phyloP scores from a whole-genome alignment of 1,284 basidiomycete species.

The Cutaneotrichosporon dermatis region DNA sequence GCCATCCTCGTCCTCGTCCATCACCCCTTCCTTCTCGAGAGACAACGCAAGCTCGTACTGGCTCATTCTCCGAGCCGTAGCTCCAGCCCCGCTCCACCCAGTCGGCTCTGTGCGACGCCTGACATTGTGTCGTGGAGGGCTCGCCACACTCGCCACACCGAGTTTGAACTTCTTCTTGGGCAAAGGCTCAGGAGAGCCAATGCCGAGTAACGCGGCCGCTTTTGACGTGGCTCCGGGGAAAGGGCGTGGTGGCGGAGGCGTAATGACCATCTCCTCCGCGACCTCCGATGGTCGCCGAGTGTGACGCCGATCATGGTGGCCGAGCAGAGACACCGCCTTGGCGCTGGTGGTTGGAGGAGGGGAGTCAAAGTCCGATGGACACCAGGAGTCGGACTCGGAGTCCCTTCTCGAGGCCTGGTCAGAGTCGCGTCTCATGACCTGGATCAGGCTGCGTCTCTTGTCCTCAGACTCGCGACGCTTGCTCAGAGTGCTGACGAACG shows the following conservation, averaged over 20 bases:
- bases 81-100: conserved; percentile 1
- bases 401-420: background rate
- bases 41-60: background rate
- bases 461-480: too few relatives aligned
- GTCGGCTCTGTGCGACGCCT: conserved; percentile 1
- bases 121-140: background rate
- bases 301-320: conserved; percentile 1
- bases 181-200: background rate
- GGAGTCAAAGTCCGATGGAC: background rate
- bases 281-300: background rate
- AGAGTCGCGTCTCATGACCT: too few relatives aligned
- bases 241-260: background rate
- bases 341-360: conserved; percentile 5
- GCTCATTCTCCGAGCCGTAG: background rate
- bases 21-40: background rate
- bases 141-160: background rate
- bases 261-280: background rate
- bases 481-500: too few relatives aligned
- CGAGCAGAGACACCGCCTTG: conserved; percentile 2
- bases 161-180: too few relatives aligned
- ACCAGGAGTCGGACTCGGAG: background rate
- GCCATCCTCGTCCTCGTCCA: background rate
- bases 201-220: background rate
- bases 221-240: background rate
- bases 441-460: too few relatives aligned